A percentile compares a stretch with the other conserved stretches of the same genome.
phyloP scores from a whole-genome alignment of 2,329 filamentous ascomycete species.

The Aspergillus caelatus region DNA sequence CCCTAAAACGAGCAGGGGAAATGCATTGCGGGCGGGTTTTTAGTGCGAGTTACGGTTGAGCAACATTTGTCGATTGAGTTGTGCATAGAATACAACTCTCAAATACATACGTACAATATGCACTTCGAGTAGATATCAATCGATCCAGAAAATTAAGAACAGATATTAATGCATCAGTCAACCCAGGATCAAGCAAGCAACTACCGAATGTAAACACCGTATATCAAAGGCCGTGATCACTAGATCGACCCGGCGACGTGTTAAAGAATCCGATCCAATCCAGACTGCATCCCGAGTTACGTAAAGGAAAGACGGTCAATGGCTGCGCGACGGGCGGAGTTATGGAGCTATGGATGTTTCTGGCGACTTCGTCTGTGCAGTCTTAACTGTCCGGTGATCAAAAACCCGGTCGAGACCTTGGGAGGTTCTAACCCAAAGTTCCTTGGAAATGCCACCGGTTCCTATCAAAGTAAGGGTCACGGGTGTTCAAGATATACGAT shows the following conservation, averaged over 20 bases:
- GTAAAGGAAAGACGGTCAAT: conserved; percentile 40
- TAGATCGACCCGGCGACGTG: conserved; percentile 2
- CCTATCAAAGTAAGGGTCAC: neutral
- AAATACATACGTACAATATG: neutral
- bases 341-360: conserved; percentile 16
- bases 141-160: neutral
- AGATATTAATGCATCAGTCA: neutral
- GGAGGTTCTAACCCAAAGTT: neutral
- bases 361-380: conserved; percentile 12
- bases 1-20: neutral
- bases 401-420: conserved; percentile 10
- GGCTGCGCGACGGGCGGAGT: conserved; percentile 8
- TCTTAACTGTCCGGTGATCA: conserved; percentile 3
- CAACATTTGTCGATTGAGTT: neutral
- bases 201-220: neutral
- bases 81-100: neutral
- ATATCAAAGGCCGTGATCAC: conserved; percentile 4
- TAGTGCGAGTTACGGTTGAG: neutral
- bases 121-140: neutral
- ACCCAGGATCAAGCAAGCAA: conserved; percentile 1
- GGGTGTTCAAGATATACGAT: neutral
- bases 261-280: conserved; percentile 1
- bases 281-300: conserved; percentile 39
- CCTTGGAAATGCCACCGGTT: neutral
- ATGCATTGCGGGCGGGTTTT: neutral